phyloP scores from a whole-genome alignment of 1,284 basidiomycete species.

The Ustilago crameri region DNA sequence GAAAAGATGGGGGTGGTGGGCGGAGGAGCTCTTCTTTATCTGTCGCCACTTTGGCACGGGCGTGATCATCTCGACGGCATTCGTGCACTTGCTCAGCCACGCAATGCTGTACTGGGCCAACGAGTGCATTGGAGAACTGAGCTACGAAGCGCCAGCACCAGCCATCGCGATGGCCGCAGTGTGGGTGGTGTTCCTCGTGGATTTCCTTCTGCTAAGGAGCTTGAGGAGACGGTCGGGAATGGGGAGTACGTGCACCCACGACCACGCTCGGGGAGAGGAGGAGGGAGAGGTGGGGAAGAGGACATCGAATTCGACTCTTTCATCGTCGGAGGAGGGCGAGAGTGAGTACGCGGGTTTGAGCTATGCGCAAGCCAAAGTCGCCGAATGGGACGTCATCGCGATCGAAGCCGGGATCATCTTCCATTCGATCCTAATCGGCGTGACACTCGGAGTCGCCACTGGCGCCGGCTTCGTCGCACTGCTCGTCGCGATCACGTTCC shows the following conservation, averaged over 20 bases:
- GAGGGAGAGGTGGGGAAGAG: constrained; percentile 2
- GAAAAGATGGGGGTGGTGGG: constrained; percentile 4
- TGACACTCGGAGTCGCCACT: constrained; percentile 66
- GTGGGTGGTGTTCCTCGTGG: constrained; percentile 65
- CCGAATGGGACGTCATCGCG: constrained; percentile 61
- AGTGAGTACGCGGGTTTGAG: constrained; percentile 13
- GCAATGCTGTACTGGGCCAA: constrained; percentile 68
- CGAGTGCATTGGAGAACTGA: constrained; percentile 69
- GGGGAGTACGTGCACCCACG: constrained; percentile 4
- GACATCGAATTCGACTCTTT: constrained; percentile 6
- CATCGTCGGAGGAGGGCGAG: background rate
- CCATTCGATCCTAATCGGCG: constrained; percentile 66
- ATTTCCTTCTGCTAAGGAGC: constrained; percentile 54
- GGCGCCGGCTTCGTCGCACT: constrained; percentile 57
- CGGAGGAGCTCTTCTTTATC: constrained; percentile 41
- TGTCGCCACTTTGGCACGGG: constrained; percentile 64
- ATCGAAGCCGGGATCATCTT: constrained; percentile 71
- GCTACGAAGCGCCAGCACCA: constrained; percentile 69
- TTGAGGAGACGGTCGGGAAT: constrained; percentile 14
- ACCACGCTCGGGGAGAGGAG: constrained; percentile 6
- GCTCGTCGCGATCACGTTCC: constrained; percentile 65
- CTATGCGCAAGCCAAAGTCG: constrained; percentile 32
- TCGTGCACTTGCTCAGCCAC: constrained; percentile 70
- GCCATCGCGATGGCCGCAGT: constrained; percentile 66
- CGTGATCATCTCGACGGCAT: constrained; percentile 70